These are phyloP conservation scores for Avena insularis DNA, from an alignment of 176 grass and related monocot genomes.

Conservation along the genomic window DNA sequence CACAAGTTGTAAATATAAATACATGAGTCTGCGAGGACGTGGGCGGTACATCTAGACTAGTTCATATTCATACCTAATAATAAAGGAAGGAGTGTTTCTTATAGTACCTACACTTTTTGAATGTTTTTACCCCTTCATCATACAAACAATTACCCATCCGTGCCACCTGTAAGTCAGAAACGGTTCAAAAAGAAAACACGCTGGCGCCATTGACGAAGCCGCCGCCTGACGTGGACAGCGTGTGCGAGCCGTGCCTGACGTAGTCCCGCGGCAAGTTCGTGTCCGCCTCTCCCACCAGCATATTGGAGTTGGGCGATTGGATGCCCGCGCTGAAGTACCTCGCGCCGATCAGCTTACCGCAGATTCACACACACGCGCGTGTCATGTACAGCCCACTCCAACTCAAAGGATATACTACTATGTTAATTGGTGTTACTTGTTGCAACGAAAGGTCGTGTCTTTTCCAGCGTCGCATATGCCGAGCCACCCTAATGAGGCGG, in stretches of 20 bases:
- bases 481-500: background rate
- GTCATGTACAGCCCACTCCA: background rate
- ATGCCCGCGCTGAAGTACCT: conserved; percentile 58
- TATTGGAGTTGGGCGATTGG: too few species aligned
- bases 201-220: conserved; percentile 26
- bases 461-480: conserved; percentile 5
- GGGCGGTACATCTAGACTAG: too few species aligned
- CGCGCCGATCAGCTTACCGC: conserved; percentile 72
- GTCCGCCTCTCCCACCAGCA: background rate
- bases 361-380: background rate
- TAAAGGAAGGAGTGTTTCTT: too few species aligned
- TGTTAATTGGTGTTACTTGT: conserved; percentile 30
- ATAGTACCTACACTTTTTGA: too few species aligned
- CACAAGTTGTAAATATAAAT: too few species aligned
- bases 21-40: too few species aligned
- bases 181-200: too few species aligned
- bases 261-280: conserved; percentile 55
- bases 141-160: too few species aligned
- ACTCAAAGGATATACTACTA: too few species aligned
- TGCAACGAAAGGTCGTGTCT: conserved; percentile 31
- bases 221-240: conserved; percentile 69
- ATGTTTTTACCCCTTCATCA: too few species aligned
- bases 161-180: too few species aligned
- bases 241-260: conserved; percentile 65
- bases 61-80: too few species aligned